Base-by-base conservation (phyloP, 2,329 filamentous ascomycete genomes). In the Fusarium falciforme region DNA sequence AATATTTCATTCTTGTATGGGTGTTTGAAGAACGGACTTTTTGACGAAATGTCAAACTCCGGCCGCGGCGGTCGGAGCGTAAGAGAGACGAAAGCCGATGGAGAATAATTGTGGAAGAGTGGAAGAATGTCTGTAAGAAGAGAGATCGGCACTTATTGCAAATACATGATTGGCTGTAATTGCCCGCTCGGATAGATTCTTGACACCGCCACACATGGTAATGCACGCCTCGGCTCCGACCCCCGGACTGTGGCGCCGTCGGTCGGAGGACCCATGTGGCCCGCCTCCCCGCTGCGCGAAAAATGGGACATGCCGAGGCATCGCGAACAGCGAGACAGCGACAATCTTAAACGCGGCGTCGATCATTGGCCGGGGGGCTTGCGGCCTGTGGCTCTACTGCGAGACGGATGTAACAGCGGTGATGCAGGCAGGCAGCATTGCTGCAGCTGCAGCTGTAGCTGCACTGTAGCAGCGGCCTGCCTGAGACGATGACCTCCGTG, bases 231-330 rank as follows among this genome's bases (percentile, higher is more conserved):
- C 58, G 38, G 58, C 27, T 61, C 25, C 40, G 31, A 9, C 12
- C 47, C n/a, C 59, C 20, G 42, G 42, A 47, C 20, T 61, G 40
- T 35, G 59, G 59, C 59, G 40, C 58, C 17, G 2, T 17, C 20
- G 58, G 58, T 61, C 27, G 59, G 29, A 29, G 27, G 40, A 27
- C 10, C n/a, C 14, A 44, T 40, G 16, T 5, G 14, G 14, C 14
- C 35, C 35, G 16, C 36, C 40, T 22, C n/a, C 29, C 20, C 14
- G 27, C 22, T n/a, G 27, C 20, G 31, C 16, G 47, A 49, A 52
- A 31, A 52, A 33, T 20, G 59, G 42, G 59, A 49, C 31, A 27
- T 62, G 60, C 60, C 60, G 60, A 62, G 60, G 60, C 60, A 36
- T 33, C 20, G 35, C 54, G 54, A 58, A 29, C 14, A 58, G 54